Evolutionary conservation across 345 rosid genomes (phyloP).

Genomic region (Physaria fendleri): DNA sequence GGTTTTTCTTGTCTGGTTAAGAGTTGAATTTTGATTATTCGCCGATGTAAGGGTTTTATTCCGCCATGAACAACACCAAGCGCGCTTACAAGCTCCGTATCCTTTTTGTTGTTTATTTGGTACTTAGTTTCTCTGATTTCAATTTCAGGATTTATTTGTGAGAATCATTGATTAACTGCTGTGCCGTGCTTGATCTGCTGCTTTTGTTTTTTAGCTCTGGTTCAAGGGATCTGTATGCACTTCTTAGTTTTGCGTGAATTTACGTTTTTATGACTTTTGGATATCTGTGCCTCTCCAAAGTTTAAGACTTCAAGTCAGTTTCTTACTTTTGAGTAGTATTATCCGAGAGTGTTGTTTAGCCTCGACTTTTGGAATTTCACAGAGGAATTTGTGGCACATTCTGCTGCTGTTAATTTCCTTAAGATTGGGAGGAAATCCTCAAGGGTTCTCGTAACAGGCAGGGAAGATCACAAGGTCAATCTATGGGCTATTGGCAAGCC

Average conservation of each 20-base stretch:
- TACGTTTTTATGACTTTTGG: neutral
- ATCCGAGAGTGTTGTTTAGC: slow-evolving; percentile 16
- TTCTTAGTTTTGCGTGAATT: neutral
- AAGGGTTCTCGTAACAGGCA: slow-evolving; percentile 91
- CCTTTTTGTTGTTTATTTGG: slow-evolving; percentile 38
- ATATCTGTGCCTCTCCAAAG: neutral
- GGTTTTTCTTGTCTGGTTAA: neutral
- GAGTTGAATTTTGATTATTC: slow-evolving; percentile 26
- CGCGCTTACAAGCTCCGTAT: slow-evolving; percentile 99
- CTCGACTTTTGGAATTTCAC: slow-evolving; percentile 39
- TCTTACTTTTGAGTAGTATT: neutral
- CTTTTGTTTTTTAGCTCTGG: slow-evolving; percentile 12
- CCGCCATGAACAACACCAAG: slow-evolving; percentile 85
- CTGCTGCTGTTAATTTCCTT: slow-evolving; percentile 86
- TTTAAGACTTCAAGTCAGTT: neutral
- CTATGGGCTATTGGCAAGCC: slow-evolving; percentile 99
- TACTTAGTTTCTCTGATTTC: neutral
- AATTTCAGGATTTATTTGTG: neutral
- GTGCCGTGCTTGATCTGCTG: slow-evolving; percentile 11
- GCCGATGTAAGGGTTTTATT: slow-evolving; percentile 18
- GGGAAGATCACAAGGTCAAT: slow-evolving; percentile 97
- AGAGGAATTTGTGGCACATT: slow-evolving; percentile 99
- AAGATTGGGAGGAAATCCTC: slow-evolving; percentile 98
- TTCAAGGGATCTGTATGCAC: slow-evolving; percentile 20
- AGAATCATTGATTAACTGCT: neutral